These are phyloP conservation scores for Papiliotrema terrestris DNA, from an alignment of 1,284 basidiomycete species.

Conservation along the genomic window DNA sequence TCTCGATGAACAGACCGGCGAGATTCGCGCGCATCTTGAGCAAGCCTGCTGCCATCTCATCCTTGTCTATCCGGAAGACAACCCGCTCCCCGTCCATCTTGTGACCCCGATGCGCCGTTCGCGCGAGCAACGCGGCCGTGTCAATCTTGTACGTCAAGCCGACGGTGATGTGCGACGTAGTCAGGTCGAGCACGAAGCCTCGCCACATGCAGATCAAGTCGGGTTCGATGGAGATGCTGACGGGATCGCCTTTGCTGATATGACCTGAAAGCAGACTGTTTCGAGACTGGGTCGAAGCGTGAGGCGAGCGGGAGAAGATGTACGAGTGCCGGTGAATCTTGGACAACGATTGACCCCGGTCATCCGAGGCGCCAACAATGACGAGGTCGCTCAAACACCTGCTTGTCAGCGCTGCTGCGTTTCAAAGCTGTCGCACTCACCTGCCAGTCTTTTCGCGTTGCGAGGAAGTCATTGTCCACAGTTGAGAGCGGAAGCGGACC, in stretches of 20 bases:
- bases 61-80: constrained; percentile 86
- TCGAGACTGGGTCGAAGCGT: constrained; percentile 11
- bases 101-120: constrained; percentile 31
- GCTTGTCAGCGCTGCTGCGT: not conserved
- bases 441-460: constrained; percentile 76
- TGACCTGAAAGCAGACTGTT: constrained; percentile 70
- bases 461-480: constrained; percentile 85
- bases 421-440: constrained; percentile 40
- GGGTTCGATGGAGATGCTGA: constrained; percentile 81
- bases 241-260: constrained; percentile 72
- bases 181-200: constrained; percentile 76
- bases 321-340: constrained; percentile 59
- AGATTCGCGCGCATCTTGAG: constrained; percentile 84
- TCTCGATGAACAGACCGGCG: constrained; percentile 73
- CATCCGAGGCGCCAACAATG: constrained; percentile 53
- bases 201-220: constrained; percentile 74
- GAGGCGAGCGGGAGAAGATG: constrained; percentile 56
- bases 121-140: constrained; percentile 54
- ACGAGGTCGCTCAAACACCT: constrained; percentile 72
- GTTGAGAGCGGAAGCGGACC: constrained; percentile 75
- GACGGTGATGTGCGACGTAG: constrained; percentile 62
- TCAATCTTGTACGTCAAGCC: constrained; percentile 79
- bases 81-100: constrained; percentile 36
- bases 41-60: constrained; percentile 85
- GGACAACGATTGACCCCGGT: constrained; percentile 41